Conservation (phyloP, 371 early-diverging fungal species). For the Actinomucor elegans region DNA sequence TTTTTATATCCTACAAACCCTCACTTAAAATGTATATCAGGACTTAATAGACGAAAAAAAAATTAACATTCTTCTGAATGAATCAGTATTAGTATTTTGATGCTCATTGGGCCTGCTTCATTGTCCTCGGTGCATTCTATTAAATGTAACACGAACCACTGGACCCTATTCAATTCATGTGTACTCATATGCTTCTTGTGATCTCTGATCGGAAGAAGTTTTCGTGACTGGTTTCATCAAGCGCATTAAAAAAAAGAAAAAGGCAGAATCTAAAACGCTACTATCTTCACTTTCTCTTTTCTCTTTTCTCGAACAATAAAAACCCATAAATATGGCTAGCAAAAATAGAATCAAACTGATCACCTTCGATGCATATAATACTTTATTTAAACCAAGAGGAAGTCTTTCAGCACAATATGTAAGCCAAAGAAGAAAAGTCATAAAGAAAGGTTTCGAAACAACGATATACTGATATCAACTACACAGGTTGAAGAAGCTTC, state of each 20-base stretch:
- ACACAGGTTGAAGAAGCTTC: slow-evolving; percentile 42
- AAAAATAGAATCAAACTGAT: slow-evolving; percentile 24
- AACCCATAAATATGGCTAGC: slow-evolving; percentile 5
- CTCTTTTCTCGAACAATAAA: not conserved
- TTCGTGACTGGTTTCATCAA: not conserved
- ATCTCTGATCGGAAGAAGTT: too few species aligned
- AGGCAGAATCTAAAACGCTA: not conserved
- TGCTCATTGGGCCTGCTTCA: too few species aligned
- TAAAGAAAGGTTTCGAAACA: too few species aligned
- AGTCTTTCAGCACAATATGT: slow-evolving; percentile 45
- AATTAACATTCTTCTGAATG: too few species aligned
- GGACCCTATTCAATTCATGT: too few species aligned
- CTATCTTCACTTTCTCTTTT: not conserved
- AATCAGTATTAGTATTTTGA: too few species aligned
- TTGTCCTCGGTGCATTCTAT: too few species aligned
- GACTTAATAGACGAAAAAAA: too few species aligned
- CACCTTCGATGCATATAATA: slow-evolving; percentile 50
- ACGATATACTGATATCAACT: not conserved
- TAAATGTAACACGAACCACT: too few species aligned
- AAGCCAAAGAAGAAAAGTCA: not conserved
- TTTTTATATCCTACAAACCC: too few species aligned
- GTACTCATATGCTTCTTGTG: too few species aligned
- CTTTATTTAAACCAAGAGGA: slow-evolving; percentile 44
- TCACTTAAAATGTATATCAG: too few species aligned
- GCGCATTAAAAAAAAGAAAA: not conserved